Percentiles rank a stretch among this genome's conserved stretches.
These are phyloP conservation scores for Phaseolus lunatus DNA, from an alignment of 306 rosid genomes.

Conservation along the genomic window DNA sequence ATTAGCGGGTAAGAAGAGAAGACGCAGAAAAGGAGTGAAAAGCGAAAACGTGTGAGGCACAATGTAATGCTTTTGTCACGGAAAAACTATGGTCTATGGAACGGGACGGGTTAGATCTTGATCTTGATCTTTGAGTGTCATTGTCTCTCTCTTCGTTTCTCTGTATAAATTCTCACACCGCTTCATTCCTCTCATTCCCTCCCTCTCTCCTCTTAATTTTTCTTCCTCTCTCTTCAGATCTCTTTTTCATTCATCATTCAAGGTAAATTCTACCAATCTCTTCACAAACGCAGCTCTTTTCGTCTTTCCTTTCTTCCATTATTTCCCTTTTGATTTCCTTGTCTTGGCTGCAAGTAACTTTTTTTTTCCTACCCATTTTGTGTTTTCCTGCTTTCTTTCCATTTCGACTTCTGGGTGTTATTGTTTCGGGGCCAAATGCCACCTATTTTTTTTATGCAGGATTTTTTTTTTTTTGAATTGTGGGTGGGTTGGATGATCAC, in stretches of 20 bases:
- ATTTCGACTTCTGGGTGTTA: conserved; percentile 22
- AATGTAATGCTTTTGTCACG: conserved; percentile 27
- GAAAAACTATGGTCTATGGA: conserved; percentile 35
- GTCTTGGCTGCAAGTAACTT: not conserved
- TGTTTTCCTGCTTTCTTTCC: not conserved
- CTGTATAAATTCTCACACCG: conserved; percentile 43
- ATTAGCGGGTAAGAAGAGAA: not conserved
- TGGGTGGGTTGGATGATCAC: not conserved
- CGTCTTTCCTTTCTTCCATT: not conserved
- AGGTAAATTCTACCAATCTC: conserved; percentile 43
- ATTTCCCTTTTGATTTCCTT: not conserved
- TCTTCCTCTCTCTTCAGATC: conserved; percentile 37
- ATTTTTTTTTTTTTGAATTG: conserved; percentile 25
- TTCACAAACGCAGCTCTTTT: too few relatives aligned
- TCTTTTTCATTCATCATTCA: conserved; percentile 27
- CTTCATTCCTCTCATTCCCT: conserved; percentile 43
- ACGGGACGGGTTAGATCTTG: conserved; percentile 15
- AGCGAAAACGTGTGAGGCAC: conserved; percentile 38
- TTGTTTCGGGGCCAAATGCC: not conserved
- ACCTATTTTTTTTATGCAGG: not conserved
- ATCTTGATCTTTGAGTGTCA: conserved; percentile 4
- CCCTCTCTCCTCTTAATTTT: conserved; percentile 33
- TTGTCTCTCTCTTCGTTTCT: not conserved
- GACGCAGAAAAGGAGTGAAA: not conserved
- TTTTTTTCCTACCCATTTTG: conserved; percentile 29